Evolutionary conservation across 108 stramenopile genomes (phyloP), one percentile per base, ranked within the genome.

Genomic region (Discostella pseudostelligera): DNA sequence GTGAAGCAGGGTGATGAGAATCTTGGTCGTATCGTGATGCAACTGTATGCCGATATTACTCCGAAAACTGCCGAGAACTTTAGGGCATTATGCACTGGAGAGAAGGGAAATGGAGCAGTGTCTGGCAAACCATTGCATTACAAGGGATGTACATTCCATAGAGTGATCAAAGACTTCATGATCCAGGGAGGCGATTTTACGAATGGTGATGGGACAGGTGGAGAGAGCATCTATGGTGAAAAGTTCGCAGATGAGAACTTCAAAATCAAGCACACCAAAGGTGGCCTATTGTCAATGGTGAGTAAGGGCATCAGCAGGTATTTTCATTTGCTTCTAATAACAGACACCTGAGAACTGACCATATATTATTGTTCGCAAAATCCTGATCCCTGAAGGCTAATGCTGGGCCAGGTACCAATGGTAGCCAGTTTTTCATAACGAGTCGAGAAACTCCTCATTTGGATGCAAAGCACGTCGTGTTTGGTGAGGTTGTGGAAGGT

Each of bases 21-120:
- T 47, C 79, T 95, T 25, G 94, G 94, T 13, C 70, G 79, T 10
- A 75, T 95, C 65, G 81, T 89, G 12, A 92, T 95, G 87, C 87
- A 88, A 70, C 77, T 99, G 26, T 98, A 93, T 72, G 90, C 79
- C 7, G 96, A 98, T 54, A 76, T 89, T 21, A 84, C 83, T 8
- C 99, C 99, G 8, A 97, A 96, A 63, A 99, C 99, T 42, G 96
- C 97, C 8, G 95, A 97, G 59, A 99, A 99, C 76, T 99, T 99
- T 79, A 66, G 90, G 47, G 64, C 78, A 40, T 70, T 99, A 29
- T 99, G 99, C 70, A 97, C 96, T 22, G 98, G 98, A 19, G 96
- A 99, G 70, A 87, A 90, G 75, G 93, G 96, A 21, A 50, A 51
- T 3, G 86, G 87, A 8, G 50, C 32, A 28, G 70, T 57, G 8